Percentiles rank a stretch among this genome's conserved stretches.
Evolutionary conservation across 257 asterid genomes (phyloP).

Genomic region (Misopates orontium): DNA sequence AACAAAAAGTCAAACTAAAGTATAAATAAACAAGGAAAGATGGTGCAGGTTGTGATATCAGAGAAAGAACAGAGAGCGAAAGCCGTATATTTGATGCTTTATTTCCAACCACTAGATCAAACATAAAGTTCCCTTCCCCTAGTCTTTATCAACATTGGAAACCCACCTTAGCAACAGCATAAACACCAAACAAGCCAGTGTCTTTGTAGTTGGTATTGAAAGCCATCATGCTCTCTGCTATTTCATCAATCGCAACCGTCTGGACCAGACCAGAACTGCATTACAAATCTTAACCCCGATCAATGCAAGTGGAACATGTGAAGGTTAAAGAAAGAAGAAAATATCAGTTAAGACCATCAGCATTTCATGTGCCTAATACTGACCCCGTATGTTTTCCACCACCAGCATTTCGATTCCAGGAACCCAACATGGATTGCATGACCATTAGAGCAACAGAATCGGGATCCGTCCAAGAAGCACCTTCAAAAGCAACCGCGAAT

Average conservation of each 20-base stretch:
- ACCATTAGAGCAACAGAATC: constrained; percentile 81
- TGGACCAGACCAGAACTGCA: constrained; percentile 76
- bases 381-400: constrained; percentile 94
- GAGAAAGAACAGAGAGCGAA: not conserved
- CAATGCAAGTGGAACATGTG: constrained; percentile 12
- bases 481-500: constrained; percentile 88
- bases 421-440: constrained; percentile 80
- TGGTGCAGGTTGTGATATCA: not conserved
- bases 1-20: not conserved
- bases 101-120: not conserved
- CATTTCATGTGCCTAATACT: constrained; percentile 22
- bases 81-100: not conserved
- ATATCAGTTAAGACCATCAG: not conserved
- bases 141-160: not conserved
- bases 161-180: constrained; percentile 83
- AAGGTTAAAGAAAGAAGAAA: constrained; percentile 3
- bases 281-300: constrained; percentile 27
- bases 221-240: constrained; percentile 91
- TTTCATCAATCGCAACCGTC: constrained; percentile 65
- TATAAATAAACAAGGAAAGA: too few species aligned
- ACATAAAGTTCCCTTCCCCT: not conserved
- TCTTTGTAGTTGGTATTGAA: constrained; percentile 86
- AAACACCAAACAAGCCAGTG: constrained; percentile 88
- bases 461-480: constrained; percentile 92
- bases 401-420: constrained; percentile 72